A percentile compares a stretch with the other conserved stretches of the same genome.
These are phyloP conservation scores for Acer yangbiense DNA, from an alignment of 345 rosid species.

Conservation along the genomic window DNA sequence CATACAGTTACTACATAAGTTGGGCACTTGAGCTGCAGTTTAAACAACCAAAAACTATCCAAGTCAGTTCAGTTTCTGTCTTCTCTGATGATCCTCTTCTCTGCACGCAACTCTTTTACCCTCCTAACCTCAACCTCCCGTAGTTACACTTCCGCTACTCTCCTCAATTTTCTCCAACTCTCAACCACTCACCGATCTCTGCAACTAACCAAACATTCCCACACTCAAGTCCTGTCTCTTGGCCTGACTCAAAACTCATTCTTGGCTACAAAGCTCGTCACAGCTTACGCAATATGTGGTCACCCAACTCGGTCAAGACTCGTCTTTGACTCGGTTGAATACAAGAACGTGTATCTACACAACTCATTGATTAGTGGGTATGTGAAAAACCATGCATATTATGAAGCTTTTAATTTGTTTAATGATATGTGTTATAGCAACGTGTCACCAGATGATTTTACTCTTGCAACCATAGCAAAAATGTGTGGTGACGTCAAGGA, in stretches of 20 bases:
- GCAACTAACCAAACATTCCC: conserved; percentile 45
- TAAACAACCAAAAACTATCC: background rate
- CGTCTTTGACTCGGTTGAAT: conserved; percentile 43
- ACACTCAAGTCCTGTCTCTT: conserved; percentile 38
- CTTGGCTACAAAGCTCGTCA: conserved; percentile 59
- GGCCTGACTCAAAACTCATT: conserved; percentile 42
- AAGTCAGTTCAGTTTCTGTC: background rate
- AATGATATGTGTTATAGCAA: conserved; percentile 33
- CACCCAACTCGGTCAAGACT: conserved; percentile 31
- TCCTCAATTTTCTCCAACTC: conserved; percentile 39
- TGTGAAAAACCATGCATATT: conserved; percentile 36
- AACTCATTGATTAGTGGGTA: conserved; percentile 63
- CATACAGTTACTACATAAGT: too few species aligned
- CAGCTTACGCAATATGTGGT: conserved; percentile 48
- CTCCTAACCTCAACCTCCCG: conserved; percentile 9
- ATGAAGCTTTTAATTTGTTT: conserved; percentile 47
- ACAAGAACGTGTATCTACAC: conserved; percentile 42
- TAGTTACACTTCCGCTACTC: conserved; percentile 28
- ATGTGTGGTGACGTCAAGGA: conserved; percentile 44
- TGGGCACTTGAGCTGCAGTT: background rate
- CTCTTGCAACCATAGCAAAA: conserved; percentile 48
- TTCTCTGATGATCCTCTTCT: conserved; percentile 21
- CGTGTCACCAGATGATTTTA: conserved; percentile 53
- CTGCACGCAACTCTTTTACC: background rate
- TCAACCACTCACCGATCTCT: conserved; percentile 36